Conservation (phyloP, 257 asterid genomes). For the Solanum commersonii region DNA sequence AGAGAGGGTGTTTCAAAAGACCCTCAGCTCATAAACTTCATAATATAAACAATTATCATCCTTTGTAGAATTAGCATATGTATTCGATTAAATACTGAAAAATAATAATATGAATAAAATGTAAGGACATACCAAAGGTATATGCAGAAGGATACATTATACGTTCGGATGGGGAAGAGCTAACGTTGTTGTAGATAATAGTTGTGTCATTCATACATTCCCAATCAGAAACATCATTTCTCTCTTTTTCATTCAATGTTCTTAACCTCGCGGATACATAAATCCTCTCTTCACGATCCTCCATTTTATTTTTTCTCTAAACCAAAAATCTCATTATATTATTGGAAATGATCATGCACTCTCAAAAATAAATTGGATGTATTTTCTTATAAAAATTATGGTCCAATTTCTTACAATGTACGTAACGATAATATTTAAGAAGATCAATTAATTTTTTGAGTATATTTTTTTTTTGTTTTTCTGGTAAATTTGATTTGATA, state of each 20-base stretch:
- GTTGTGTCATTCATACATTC: constrained; percentile 78
- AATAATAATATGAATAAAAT: neutral
- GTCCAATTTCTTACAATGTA: neutral
- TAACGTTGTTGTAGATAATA: constrained; percentile 45
- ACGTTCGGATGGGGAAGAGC: constrained; percentile 43
- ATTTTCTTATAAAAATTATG: neutral
- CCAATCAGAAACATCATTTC: constrained; percentile 45
- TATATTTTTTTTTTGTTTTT: neutral
- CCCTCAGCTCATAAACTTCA: no score
- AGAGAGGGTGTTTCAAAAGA: neutral
- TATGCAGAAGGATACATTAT: constrained; percentile 52
- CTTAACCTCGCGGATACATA: constrained; percentile 69
- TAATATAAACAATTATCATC: neutral
- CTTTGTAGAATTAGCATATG: neutral
- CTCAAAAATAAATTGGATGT: neutral
- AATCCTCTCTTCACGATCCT: constrained; percentile 78
- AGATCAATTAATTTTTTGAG: neutral
- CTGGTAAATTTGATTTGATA: neutral
- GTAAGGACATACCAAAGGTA: constrained; percentile 44
- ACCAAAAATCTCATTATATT: neutral
- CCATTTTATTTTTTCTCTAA: constrained; percentile 5
- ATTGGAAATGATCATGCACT: neutral
- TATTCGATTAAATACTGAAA: neutral
- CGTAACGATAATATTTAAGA: neutral
- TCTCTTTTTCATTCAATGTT: constrained; percentile 64